phyloP scores from a whole-genome alignment of 306 rosid genomes.

The Lithocarpus polystachyus region DNA sequence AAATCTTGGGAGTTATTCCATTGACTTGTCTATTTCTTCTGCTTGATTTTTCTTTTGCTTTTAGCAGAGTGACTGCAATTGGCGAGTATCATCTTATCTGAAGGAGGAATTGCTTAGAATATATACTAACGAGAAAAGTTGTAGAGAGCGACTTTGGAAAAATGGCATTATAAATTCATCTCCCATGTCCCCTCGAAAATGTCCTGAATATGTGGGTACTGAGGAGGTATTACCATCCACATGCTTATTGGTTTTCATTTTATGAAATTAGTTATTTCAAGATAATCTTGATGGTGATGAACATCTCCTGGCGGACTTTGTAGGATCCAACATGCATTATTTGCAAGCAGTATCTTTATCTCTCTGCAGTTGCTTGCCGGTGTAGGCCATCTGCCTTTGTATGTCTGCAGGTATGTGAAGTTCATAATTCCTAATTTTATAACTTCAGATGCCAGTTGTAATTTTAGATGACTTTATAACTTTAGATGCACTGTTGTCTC shows the following conservation, averaged over 20 bases:
- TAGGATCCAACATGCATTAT: conserved; percentile 90
- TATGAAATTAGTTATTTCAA: conserved; percentile 12
- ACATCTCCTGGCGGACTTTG: conserved; percentile 25
- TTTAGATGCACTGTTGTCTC: background rate
- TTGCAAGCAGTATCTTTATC: conserved; percentile 93
- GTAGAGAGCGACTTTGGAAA: conserved; percentile 93
- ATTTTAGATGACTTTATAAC: too few relatives aligned
- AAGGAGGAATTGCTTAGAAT: conserved; percentile 75
- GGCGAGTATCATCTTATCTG: conserved; percentile 62
- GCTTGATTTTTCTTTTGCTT: conserved; percentile 35
- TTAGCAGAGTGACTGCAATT: conserved; percentile 57
- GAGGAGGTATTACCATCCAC: conserved; percentile 61
- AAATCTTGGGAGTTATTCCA: background rate
- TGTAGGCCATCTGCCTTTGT: conserved; percentile 84
- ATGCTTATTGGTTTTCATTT: background rate
- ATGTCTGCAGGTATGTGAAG: conserved; percentile 78
- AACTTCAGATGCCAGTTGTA: conserved; percentile 17
- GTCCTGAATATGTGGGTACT: conserved; percentile 76
- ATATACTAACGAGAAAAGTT: conserved; percentile 60
- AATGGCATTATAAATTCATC: conserved; percentile 76
- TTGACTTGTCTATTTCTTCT: background rate
- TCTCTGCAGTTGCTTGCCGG: conserved; percentile 79
- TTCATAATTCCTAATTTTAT: background rate
- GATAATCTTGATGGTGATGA: conserved; percentile 19
- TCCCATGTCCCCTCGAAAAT: conserved; percentile 59